phyloP scores from a whole-genome alignment of 139 green algal genomes.

The Chlorella sp. region DNA sequence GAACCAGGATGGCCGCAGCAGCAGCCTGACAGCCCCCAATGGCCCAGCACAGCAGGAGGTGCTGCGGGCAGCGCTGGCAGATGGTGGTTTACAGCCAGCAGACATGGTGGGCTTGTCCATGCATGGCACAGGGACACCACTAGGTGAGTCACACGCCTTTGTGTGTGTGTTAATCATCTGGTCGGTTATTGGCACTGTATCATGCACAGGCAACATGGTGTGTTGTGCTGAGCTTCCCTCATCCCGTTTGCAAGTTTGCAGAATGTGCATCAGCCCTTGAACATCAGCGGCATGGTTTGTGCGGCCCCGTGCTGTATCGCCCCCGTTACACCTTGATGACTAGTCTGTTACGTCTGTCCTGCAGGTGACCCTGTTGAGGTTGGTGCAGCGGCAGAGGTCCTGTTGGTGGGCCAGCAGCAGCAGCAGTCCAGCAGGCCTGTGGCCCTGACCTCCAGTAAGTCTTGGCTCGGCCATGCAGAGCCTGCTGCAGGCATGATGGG shows the following conservation, averaged over 20 bases:
- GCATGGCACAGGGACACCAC: slow-evolving; percentile 79
- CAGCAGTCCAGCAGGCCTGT: background rate
- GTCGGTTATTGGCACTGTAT: no score
- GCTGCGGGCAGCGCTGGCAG: slow-evolving; percentile 43
- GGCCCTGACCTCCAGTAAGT: slow-evolving; percentile 46
- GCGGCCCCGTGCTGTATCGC: no score
- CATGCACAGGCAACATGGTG: no score
- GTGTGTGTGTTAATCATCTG: no score
- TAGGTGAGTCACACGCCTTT: no score
- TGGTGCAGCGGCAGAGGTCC: slow-evolving; percentile 34
- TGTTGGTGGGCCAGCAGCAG: no score
- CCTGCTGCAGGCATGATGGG: slow-evolving; percentile 68
- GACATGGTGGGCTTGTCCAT: slow-evolving; percentile 48
- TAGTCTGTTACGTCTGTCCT: no score
- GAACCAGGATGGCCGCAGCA: slow-evolving; percentile 89
- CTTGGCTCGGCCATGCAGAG: slow-evolving; percentile 79
- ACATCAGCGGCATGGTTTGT: no score
- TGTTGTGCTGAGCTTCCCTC: no score
- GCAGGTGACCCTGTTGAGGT: slow-evolving; percentile 72
- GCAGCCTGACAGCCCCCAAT: slow-evolving; percentile 81
- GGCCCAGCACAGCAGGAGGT: slow-evolving; percentile 63
- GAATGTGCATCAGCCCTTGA: no score
- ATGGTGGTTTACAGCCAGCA: slow-evolving; percentile 12
- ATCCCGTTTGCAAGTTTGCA: no score
- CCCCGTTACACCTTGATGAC: no score